A percentile compares a stretch with the other conserved stretches of the same genome.
Conservation (phyloP, 768 basidiomycete genomes). For the Hericium erinaceus region DNA sequence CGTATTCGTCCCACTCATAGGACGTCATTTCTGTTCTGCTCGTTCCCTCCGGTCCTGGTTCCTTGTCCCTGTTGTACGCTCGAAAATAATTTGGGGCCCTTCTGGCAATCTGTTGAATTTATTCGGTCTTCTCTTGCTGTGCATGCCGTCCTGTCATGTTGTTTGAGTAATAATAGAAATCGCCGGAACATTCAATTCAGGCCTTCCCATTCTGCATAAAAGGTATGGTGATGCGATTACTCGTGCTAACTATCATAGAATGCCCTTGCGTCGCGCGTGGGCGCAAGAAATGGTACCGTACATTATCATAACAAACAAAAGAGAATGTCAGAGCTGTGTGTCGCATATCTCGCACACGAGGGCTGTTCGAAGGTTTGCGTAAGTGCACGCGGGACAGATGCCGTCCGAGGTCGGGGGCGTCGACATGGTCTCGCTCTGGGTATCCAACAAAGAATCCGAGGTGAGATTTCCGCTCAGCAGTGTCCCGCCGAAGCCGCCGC, state of each 20-base stretch:
- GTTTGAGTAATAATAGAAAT: constrained; percentile 7
- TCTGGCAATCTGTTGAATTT: neutral
- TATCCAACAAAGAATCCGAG: constrained; percentile 19
- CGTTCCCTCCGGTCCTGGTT: neutral
- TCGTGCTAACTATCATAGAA: neutral
- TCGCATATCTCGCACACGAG: constrained; percentile 23
- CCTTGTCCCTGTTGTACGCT: constrained; percentile 2
- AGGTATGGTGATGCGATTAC: neutral
- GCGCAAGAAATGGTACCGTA: neutral
- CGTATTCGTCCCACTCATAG: constrained; percentile 12
- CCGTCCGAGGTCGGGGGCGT: constrained; percentile 7
- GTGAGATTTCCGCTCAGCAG: constrained; percentile 39
- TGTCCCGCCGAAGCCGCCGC: constrained; percentile 66
- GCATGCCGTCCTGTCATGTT: constrained; percentile 8
- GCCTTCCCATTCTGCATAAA: neutral
- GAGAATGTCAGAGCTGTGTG: constrained; percentile 11
- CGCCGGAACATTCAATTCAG: neutral
- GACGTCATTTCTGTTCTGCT: neutral
- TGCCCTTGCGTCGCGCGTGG: no score
- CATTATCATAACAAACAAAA: neutral
- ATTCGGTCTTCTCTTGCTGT: neutral
- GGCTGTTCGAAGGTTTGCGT: constrained; percentile 7
- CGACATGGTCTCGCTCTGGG: constrained; percentile 12
- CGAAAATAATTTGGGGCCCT: neutral
- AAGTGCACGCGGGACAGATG: constrained; percentile 12